Evolutionary conservation across 2,329 filamentous ascomycete species (phyloP), one percentile per base, ranked within the genome.

Genomic region (Aspergillus jensenii): DNA sequence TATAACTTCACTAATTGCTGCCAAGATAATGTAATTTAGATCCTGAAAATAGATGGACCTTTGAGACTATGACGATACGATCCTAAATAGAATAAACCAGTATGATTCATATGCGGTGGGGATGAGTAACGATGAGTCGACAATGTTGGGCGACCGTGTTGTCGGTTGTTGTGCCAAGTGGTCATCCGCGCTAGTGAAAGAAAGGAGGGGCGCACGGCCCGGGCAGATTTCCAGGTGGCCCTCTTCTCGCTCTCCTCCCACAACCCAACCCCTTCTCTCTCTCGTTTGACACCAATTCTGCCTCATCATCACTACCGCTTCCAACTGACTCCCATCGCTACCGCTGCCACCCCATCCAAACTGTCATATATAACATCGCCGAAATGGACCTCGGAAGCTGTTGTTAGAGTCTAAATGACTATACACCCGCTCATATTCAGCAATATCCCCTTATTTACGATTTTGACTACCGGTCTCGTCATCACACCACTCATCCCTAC

Each of bases 371-470:
- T 59, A 48, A 14, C 14, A 54, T 27, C 45, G 31, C 45, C 59
- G 60, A 64, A 61, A 65, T 65, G 63, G 27, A 55, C 41, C n/a
- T 56, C 17, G 47, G 15, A 27, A 44, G 31, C 40, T 51, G 37
- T 51, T 56, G 47, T 40, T 54, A 56, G 27, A 37, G 54, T 48
- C 19, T 41, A 17, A 56, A 56, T 56, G 58, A 56, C 37, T 44
- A 56, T 45, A 37, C 6, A n/a, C 27, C 8, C 37, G 25, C 37
- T n/a, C 14, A 44, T 40, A 15, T 41, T 21, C 9, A 4, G 2
- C 39, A n/a, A 27, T 25, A 51, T 5, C 23, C 14, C 35, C 9
- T 15, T 27, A 31, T 43, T 7, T 4, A 39, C 49, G 27, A 48
- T 39, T 35, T 44, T 31, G 33, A 41, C 52, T 49, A 35, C 57